These are phyloP conservation scores for Eremochloa ophiuroides DNA, from an alignment of 176 grass and related monocot genomes.

Conservation along the genomic window DNA sequence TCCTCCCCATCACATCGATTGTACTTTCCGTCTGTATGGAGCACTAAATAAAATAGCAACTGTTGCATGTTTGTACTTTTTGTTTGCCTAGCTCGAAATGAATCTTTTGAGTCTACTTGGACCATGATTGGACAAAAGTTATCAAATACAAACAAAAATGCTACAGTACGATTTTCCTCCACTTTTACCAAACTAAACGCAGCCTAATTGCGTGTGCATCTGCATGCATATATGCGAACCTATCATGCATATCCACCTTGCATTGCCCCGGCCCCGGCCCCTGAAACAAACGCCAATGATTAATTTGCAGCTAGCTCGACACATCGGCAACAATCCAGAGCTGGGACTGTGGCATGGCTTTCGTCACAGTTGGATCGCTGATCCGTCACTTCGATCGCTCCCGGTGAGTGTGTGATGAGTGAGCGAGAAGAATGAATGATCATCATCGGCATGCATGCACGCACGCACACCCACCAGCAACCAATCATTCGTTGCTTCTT, in stretches of 20 bases:
- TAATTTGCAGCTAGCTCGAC: conserved; percentile 7
- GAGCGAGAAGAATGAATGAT: not conserved
- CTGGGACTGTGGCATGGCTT: not conserved
- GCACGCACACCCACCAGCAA: not conserved
- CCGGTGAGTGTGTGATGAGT: not conserved
- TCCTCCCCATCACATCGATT: too few species aligned
- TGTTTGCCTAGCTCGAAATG: too few species aligned
- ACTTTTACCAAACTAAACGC: too few species aligned
- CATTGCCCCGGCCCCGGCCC: too few species aligned
- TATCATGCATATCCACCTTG: not conserved
- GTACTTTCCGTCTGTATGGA: too few species aligned
- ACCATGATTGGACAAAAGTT: too few species aligned
- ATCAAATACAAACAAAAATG: too few species aligned
- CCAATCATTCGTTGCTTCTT: conserved; percentile 23
- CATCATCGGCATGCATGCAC: not conserved
- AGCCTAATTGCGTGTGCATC: too few species aligned
- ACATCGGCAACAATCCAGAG: conserved; percentile 24
- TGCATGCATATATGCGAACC: not conserved
- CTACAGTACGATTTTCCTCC: too few species aligned
- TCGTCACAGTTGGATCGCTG: conserved; percentile 9
- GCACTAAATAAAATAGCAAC: too few species aligned
- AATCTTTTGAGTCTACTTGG: too few species aligned
- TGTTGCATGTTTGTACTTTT: too few species aligned
- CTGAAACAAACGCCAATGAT: not conserved
- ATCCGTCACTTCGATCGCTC: not conserved